These are phyloP conservation scores for Mortierella alpina DNA, from an alignment of 192 early-diverging fungal genomes.

Conservation along the genomic window DNA sequence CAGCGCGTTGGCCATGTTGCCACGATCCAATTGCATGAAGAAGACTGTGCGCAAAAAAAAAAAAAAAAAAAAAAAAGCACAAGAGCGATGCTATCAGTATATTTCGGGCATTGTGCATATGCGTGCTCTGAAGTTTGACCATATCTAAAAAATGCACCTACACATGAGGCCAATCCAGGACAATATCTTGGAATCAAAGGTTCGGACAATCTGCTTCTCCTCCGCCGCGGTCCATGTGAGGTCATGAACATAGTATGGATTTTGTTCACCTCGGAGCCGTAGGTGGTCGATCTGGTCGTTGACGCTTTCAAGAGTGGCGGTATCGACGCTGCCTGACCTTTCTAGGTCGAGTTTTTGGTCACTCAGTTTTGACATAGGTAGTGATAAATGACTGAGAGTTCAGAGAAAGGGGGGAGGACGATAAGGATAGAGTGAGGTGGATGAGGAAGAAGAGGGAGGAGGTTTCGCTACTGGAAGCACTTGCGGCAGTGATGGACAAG, in stretches of 20 bases:
- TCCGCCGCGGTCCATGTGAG: conserved; percentile 63
- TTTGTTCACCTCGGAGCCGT: conserved; percentile 30
- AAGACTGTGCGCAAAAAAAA: conserved; percentile 32
- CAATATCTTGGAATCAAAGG: conserved; percentile 56
- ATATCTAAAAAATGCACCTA: conserved; percentile 4
- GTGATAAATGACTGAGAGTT: not conserved
- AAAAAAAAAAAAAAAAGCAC: conserved; percentile 14
- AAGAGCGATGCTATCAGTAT: not conserved
- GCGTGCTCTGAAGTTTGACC: too few relatives aligned
- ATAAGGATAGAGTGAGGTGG: not conserved
- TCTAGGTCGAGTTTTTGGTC: conserved; percentile 24
- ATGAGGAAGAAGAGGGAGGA: not conserved
- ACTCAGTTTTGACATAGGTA: not conserved
- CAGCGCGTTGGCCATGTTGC: conserved; percentile 61
- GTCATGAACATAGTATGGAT: conserved; percentile 48
- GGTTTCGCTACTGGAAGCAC: not conserved
- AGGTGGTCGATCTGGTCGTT: conserved; percentile 13
- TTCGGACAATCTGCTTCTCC: conserved; percentile 60
- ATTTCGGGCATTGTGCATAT: not conserved
- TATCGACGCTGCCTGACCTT: conserved; percentile 6
- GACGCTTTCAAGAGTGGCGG: not conserved
- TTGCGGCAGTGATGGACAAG: not conserved
- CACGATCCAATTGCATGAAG: conserved; percentile 60
- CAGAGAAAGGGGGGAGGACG: not conserved
- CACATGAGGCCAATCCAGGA: conserved; percentile 61